Evolutionary conservation across 306 rosid genomes (phyloP).

Genomic region (Corylus heterophylla): DNA sequence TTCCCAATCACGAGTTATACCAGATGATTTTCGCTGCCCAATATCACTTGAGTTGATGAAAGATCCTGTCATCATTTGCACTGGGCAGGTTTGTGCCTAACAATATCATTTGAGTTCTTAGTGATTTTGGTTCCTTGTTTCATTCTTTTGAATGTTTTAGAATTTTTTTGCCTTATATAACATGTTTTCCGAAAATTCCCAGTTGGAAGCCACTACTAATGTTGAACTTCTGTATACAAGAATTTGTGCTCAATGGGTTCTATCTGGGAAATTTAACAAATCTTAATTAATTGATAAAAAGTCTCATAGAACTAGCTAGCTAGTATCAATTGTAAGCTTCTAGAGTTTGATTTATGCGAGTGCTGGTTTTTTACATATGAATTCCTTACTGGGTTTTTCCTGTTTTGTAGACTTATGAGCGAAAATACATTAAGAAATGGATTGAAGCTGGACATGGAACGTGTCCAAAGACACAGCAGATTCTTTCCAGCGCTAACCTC

Average conservation of each 20-base stretch:
- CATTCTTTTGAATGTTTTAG: background rate
- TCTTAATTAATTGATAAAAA: background rate
- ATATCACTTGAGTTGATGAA: constrained; percentile 91
- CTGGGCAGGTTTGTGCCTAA: constrained; percentile 75
- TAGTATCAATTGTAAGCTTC: background rate
- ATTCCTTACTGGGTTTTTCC: background rate
- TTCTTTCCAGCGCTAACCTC: constrained; percentile 56
- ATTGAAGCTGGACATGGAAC: constrained; percentile 79
- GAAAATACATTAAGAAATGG: constrained; percentile 86
- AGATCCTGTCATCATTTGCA: constrained; percentile 86
- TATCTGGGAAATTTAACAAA: background rate
- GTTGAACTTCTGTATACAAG: background rate
- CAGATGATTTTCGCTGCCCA: constrained; percentile 90
- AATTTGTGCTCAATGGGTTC: background rate
- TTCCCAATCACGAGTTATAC: constrained; percentile 52
- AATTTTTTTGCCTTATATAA: background rate
- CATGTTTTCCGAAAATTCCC: background rate
- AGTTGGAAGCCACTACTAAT: background rate
- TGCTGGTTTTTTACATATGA: constrained; percentile 4
- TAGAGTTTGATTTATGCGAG: background rate
- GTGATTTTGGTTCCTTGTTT: background rate
- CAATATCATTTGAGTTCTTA: background rate
- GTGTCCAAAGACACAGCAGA: constrained; percentile 82
- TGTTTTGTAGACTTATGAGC: constrained; percentile 77
- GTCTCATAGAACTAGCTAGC: background rate